Percentiles rank a stretch among this genome's conserved stretches.
Evolutionary conservation across 768 basidiomycete species (phyloP).

Genomic region (Tulasnella sp.): DNA sequence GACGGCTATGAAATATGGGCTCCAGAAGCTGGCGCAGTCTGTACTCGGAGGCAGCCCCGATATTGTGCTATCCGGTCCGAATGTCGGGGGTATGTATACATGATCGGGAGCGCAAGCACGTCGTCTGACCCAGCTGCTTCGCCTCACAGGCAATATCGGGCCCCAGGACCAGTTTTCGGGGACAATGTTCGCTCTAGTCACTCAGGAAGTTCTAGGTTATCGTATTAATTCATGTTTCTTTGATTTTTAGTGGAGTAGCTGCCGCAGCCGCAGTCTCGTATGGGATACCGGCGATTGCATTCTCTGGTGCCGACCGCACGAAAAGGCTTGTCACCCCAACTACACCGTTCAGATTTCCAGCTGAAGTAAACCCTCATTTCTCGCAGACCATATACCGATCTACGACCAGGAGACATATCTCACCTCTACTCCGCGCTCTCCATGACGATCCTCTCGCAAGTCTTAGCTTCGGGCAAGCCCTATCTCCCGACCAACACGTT

Average conservation of each 20-base stretch:
- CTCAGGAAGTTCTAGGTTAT: too few species aligned
- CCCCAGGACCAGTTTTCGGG: conserved; percentile 1
- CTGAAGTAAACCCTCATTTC: background rate
- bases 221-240: background rate
- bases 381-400: background rate
- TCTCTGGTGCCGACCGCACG: background rate
- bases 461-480: background rate
- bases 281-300: conserved; percentile 13
- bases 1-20: conserved; percentile 3
- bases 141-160: background rate
- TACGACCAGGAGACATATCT: background rate
- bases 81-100: conserved; percentile 12
- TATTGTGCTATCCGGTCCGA: conserved; percentile 5
- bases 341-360: background rate
- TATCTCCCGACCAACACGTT: background rate
- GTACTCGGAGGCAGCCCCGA: conserved; percentile 6
- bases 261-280: background rate
- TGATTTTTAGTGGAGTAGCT: background rate
- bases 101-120: too few species aligned
- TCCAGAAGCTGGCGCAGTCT: background rate
- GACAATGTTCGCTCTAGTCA: conserved; percentile 4
- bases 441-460: background rate
- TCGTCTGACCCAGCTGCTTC: background rate
- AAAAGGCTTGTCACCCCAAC: background rate
- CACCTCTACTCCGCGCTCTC: conserved; percentile 1